Percentiles rank a stretch among this genome's conserved stretches.
phyloP scores from a whole-genome alignment of 2,329 filamentous ascomycete species.

The Keithomyces neogunnii region DNA sequence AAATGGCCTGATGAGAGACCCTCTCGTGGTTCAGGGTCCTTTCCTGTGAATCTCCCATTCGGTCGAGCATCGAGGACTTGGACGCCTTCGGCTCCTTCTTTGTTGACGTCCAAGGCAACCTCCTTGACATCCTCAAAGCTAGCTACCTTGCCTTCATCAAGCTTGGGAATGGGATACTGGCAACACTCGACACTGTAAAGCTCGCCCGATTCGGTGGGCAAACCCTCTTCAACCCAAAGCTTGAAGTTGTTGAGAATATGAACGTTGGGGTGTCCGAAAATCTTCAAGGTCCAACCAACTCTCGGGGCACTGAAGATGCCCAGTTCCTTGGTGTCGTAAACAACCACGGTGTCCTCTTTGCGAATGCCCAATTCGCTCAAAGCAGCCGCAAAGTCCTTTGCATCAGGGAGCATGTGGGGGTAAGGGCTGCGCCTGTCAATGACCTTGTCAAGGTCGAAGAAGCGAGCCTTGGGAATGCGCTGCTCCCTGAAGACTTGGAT shows the following conservation, averaged over 20 bases:
- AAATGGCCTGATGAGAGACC: slow-evolving; percentile 87
- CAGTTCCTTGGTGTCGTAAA: slow-evolving; percentile 86
- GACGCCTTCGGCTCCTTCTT: slow-evolving; percentile 73
- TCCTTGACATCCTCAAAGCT: slow-evolving; percentile 77
- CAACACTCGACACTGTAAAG: slow-evolving; percentile 59
- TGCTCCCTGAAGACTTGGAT: slow-evolving; percentile 71
- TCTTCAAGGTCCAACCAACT: slow-evolving; percentile 85
- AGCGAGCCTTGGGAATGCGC: slow-evolving; percentile 82
- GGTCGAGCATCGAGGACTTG: slow-evolving; percentile 87
- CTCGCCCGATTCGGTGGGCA: slow-evolving; percentile 73
- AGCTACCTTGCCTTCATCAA: slow-evolving; percentile 57
- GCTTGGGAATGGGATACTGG: slow-evolving; percentile 54
- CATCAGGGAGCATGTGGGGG: slow-evolving; percentile 88
- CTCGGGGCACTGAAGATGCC: slow-evolving; percentile 92
- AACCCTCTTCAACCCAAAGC: slow-evolving; percentile 79
- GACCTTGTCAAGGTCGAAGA: slow-evolving; percentile 92
- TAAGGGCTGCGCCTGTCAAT: slow-evolving; percentile 84
- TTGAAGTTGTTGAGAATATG: slow-evolving; percentile 95
- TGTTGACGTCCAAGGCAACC: slow-evolving; percentile 66
- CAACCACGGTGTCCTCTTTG: slow-evolving; percentile 80
- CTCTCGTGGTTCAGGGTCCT: slow-evolving; percentile 75
- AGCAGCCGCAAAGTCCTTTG: slow-evolving; percentile 72
- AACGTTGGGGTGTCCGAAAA: slow-evolving; percentile 83
- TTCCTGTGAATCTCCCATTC: slow-evolving; percentile 70
- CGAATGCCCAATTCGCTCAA: slow-evolving; percentile 86